Evolutionary conservation across 2,329 filamentous ascomycete species (phyloP), one percentile per base, ranked within the genome.

Genomic region (Colletotrichum neosansevieriae): DNA sequence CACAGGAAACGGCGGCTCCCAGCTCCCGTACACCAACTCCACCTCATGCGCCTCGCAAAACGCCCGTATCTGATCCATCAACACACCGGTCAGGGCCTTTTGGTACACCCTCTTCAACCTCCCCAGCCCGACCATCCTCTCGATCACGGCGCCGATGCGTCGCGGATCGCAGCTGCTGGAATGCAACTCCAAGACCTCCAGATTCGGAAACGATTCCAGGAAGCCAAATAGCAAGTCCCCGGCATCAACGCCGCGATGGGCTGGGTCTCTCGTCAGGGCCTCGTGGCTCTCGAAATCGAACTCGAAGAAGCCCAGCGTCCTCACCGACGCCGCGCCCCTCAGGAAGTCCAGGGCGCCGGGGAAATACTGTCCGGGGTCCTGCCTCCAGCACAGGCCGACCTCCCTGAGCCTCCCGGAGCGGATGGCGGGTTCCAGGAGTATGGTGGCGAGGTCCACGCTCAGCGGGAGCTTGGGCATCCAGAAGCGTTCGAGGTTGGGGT

Each of bases 341-440:
- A 82, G 72, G 80, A 80, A 83, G 6, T 68, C 70, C 63, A 78
- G 77, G 2, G 72, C 71, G 15, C 72, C 58, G 12, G 82, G 71
- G 60, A 70, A 71, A 54, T 63, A 68, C 36, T 80, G 76, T 13
- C 73, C 63, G 11, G 69, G 72, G 12, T 73, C 65, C 54, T 65
- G 65, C n/a, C 61, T 54, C 65, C 65, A 68, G 61, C 34, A 75
- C 56, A 17, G 67, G 38, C 3, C 80, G 13, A 81, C 73, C 0
- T 76, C 76, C 34, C 75, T 72, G 4, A 82, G 72, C 13, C 73
- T 77, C 21, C 75, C 73, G 1, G 70, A 67, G 15, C 64, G 54
- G 13, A 81, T 59, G 10, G 78, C 64, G 15, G 71, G 63, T 10
- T 66, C 62, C 17, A 81, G 69, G 34, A 68, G 65, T 19, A 68